Conservation (phyloP, 2,329 filamentous ascomycete genomes). For the Sodiomyces alkalinus region DNA sequence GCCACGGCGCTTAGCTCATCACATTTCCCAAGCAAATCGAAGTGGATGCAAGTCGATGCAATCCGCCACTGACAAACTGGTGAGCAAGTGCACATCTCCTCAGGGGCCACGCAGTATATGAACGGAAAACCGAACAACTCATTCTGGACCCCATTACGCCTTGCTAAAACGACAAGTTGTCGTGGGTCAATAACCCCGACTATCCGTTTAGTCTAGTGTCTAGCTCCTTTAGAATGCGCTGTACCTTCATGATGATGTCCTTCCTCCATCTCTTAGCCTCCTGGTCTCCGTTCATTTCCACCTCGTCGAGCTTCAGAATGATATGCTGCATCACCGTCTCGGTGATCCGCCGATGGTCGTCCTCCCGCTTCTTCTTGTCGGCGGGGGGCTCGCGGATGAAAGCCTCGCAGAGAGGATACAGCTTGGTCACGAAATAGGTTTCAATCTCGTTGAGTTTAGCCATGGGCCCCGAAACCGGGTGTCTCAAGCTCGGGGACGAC, state of each 20-base stretch:
- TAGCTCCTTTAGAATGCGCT: constrained; percentile 48
- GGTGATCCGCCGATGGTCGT: constrained; percentile 60
- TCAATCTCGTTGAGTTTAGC: constrained; percentile 55
- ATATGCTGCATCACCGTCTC: constrained; percentile 67
- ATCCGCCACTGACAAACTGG: too few relatives aligned
- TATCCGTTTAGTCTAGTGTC: constrained; percentile 28
- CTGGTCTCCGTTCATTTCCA: constrained; percentile 56
- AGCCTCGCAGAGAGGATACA: constrained; percentile 48
- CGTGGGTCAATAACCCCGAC: too few relatives aligned
- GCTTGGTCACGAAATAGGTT: constrained; percentile 45
- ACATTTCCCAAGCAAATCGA: too few relatives aligned
- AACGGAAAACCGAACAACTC: too few relatives aligned
- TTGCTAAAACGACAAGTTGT: too few relatives aligned
- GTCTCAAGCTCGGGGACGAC: constrained; percentile 17
- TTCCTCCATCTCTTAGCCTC: constrained; percentile 52
- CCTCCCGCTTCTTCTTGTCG: constrained; percentile 51
- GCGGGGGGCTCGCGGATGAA: constrained; percentile 48
- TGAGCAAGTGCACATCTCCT: too few relatives aligned
- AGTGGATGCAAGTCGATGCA: too few relatives aligned
- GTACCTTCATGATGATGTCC: constrained; percentile 57
- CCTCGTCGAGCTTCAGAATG: constrained; percentile 59
- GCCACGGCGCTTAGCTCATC: too few relatives aligned
- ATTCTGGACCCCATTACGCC: too few relatives aligned
- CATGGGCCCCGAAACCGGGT: constrained; percentile 25
- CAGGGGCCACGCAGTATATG: too few relatives aligned